A percentile compares a stretch with the other conserved stretches of the same genome.
phyloP scores from a whole-genome alignment of 768 basidiomycete species.

The Agaricus subrufescens region DNA sequence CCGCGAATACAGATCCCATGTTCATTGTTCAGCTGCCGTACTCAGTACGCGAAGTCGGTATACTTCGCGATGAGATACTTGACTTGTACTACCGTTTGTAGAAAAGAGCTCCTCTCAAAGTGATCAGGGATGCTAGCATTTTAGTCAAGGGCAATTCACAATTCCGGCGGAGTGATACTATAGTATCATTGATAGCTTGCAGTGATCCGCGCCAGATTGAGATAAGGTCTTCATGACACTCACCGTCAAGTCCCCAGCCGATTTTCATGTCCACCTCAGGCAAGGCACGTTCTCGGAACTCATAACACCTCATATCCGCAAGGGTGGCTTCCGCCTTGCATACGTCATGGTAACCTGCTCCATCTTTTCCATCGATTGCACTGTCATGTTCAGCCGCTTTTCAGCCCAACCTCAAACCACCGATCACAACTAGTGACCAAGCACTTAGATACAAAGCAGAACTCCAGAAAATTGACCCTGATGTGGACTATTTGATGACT shows the following conservation, averaged over 20 bases:
- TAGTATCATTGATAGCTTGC: too few species aligned
- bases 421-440: constrained; percentile 75
- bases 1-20: constrained; percentile 22
- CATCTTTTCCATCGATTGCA: not conserved
- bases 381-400: constrained; percentile 11
- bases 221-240: constrained; percentile 29
- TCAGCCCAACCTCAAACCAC: constrained; percentile 91
- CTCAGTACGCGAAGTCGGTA: too few species aligned
- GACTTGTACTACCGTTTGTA: too few species aligned
- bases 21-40: too few species aligned
- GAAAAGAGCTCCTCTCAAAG: too few species aligned
- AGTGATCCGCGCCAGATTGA: not conserved
- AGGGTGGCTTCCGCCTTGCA: constrained; percentile 86
- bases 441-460: constrained; percentile 77
- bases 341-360: constrained; percentile 84
- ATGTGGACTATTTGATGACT: constrained; percentile 90
- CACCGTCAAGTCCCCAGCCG: constrained; percentile 63
- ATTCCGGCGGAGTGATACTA: too few species aligned
- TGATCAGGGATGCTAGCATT: too few species aligned
- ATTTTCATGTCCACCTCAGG: constrained; percentile 96
- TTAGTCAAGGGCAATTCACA: too few species aligned
- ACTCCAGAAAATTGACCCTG: constrained; percentile 70
- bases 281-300: constrained; percentile 79
- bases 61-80: too few species aligned
- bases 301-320: constrained; percentile 84